Evolutionary conservation across 805 yeast species (phyloP).

Genomic region (Wickerhamomyces mucosus): DNA sequence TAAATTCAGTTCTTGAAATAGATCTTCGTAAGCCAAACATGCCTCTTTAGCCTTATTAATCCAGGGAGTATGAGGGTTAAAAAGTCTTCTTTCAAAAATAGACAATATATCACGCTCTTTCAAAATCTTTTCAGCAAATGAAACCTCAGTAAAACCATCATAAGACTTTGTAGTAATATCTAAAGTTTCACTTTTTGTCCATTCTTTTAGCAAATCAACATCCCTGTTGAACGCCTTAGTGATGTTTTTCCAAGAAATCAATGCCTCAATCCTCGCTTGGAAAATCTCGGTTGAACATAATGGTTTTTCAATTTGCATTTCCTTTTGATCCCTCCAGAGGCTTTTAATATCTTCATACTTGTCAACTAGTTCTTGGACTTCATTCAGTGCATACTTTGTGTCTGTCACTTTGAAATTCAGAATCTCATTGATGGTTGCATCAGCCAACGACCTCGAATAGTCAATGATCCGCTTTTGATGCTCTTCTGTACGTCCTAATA

Average conservation of each 20-base stretch:
- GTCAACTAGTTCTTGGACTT: conserved; percentile 48
- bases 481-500: conserved; percentile 68
- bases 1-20: conserved; percentile 58
- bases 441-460: conserved; percentile 65
- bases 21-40: conserved; percentile 47
- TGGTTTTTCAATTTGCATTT: conserved; percentile 76
- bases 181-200: conserved; percentile 81
- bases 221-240: conserved; percentile 60
- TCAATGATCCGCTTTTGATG: conserved; percentile 65
- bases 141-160: conserved; percentile 43
- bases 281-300: conserved; percentile 56
- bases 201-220: conserved; percentile 46
- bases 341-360: conserved; percentile 59
- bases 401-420: conserved; percentile 50
- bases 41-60: conserved; percentile 72
- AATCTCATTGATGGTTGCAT: conserved; percentile 61
- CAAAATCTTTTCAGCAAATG: conserved; percentile 75
- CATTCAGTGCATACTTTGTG: conserved; percentile 32
- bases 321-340: conserved; percentile 70
- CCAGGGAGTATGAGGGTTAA: conserved; percentile 69
- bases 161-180: conserved; percentile 42
- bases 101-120: conserved; percentile 71
- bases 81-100: conserved; percentile 60
- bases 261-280: conserved; percentile 57
- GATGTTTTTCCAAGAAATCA: conserved; percentile 76